Conservation (phyloP, 2,329 filamentous ascomycete species). For the Ophiostoma triangulosporum region DNA sequence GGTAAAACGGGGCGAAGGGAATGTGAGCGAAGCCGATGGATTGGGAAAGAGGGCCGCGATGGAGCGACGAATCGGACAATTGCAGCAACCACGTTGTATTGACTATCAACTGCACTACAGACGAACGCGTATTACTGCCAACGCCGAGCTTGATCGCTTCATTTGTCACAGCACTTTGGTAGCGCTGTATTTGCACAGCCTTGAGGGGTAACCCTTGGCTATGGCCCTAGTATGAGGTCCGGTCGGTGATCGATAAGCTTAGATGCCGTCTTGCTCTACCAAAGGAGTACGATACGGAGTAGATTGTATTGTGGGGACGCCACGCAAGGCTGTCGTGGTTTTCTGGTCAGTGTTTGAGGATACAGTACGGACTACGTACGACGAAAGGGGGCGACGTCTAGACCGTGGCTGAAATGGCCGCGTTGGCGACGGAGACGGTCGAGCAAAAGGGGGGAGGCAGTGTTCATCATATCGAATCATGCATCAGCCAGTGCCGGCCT, state of each 20-base stretch:
- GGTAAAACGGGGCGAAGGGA: not conserved
- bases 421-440: not conserved
- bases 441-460: not conserved
- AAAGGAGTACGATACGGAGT: not conserved
- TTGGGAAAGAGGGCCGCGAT: not conserved
- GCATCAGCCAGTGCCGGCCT: not conserved
- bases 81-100: not conserved
- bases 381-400: no score
- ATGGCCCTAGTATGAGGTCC: not conserved
- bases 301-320: not conserved
- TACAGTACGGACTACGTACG: no score
- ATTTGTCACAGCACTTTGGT: no score
- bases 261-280: no score
- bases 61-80: not conserved
- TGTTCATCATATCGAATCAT: not conserved
- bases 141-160: no score
- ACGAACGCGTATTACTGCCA: no score
- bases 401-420: not conserved
- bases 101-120: no score
- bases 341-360: not conserved
- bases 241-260: not conserved
- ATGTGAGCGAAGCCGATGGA: not conserved
- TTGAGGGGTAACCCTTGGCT: not conserved
- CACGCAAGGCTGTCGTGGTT: not conserved
- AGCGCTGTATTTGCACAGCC: not conserved